Conservation (phyloP, 768 basidiomycete genomes). For the Mrakia frigida region DNA sequence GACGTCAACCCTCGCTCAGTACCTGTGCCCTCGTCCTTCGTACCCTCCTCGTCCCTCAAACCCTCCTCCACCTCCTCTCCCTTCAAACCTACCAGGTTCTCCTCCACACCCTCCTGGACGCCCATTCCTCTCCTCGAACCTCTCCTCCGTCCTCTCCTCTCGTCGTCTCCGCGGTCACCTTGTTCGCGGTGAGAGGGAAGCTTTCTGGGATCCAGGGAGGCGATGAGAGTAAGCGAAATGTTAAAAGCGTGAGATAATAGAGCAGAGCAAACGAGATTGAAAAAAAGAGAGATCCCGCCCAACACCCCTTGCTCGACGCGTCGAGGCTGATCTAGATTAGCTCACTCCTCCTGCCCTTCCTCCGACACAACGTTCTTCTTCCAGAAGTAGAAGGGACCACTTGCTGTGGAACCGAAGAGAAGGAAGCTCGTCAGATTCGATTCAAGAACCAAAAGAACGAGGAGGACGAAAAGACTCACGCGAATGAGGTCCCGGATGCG, state of each 20-base stretch:
- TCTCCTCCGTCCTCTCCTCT: background rate
- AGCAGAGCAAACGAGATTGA: background rate
- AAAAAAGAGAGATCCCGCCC: background rate
- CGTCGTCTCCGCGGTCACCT: background rate
- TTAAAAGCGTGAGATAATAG: background rate
- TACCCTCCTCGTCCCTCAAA: background rate
- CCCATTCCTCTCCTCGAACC: background rate
- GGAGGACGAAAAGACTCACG: no score
- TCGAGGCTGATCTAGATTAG: no score
- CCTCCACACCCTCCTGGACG: background rate
- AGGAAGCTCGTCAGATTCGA: background rate
- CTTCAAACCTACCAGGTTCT: background rate
- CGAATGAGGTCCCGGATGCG: background rate
- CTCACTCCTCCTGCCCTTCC: background rate
- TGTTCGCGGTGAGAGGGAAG: background rate
- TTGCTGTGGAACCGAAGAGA: background rate
- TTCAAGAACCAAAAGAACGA: background rate
- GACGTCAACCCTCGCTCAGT: background rate
- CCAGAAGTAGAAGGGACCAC: constrained; percentile 9
- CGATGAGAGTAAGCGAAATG: background rate
- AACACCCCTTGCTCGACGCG: background rate
- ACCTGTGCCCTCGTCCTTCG: background rate
- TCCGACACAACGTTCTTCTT: background rate
- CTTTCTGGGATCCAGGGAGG: background rate
- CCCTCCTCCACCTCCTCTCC: no score